These are phyloP conservation scores for Hibiscus tridactylites DNA, from an alignment of 345 rosid species.

Conservation along the genomic window DNA sequence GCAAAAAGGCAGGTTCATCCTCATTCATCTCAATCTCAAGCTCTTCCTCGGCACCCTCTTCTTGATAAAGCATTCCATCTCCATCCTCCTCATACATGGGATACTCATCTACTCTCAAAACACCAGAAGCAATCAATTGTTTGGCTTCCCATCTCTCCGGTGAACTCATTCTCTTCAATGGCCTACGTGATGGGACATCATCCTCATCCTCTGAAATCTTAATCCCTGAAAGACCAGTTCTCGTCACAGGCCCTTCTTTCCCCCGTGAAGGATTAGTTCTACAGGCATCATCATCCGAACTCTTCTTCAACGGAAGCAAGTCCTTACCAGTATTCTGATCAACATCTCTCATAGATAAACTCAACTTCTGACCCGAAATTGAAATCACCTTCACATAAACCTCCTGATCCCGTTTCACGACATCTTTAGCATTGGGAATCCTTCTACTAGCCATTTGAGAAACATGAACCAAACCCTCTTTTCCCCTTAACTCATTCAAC, in stretches of 20 bases:
- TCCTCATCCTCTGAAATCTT: conserved; percentile 44
- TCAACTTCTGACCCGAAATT: conserved; percentile 48
- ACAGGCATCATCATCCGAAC: conserved; percentile 31
- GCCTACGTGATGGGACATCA: conserved; percentile 44
- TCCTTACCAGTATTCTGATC: conserved; percentile 76
- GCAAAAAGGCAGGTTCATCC: conserved; percentile 78
- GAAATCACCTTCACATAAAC: conserved; percentile 72
- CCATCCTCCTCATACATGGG: conserved; percentile 85
- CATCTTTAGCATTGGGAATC: conserved; percentile 50
- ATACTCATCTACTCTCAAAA: conserved; percentile 41
- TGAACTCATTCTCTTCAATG: conserved; percentile 79
- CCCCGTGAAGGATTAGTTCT: conserved; percentile 37
- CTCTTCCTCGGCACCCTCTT: conserved; percentile 85
- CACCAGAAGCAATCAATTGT: conserved; percentile 87
- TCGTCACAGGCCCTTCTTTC: conserved; percentile 38
- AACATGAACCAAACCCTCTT: conserved; percentile 85
- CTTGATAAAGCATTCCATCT: conserved; percentile 75
- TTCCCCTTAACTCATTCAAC: conserved; percentile 61
- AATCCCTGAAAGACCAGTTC: conserved; percentile 62
- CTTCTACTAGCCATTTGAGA: conserved; percentile 67
- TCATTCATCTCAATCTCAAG: conserved; percentile 75
- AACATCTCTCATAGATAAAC: conserved; percentile 63
- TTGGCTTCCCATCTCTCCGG: conserved; percentile 87
- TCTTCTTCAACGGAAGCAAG: conserved; percentile 63
- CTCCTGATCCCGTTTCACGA: conserved; percentile 60